Percentiles rank a stretch among this genome's conserved stretches.
phyloP scores from a whole-genome alignment of 2,329 filamentous ascomycete species.

The Penicillium freii region DNA sequence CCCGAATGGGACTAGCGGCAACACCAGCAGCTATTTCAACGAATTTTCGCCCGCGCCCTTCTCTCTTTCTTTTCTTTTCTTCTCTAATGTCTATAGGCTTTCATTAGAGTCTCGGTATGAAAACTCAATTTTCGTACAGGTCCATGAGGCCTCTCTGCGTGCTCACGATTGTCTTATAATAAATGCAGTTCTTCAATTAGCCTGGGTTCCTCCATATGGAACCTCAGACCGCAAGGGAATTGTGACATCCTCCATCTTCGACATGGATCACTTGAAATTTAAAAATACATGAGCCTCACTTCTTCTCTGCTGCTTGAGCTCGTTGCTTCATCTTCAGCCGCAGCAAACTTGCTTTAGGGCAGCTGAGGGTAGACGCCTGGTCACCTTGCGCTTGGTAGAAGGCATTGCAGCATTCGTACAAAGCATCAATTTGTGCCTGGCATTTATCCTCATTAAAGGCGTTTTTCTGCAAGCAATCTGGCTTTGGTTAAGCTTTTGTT shows the following conservation, averaged over 20 bases:
- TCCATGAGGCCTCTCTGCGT: constrained; percentile 80
- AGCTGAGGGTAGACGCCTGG: constrained; percentile 72
- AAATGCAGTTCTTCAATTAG: constrained; percentile 71
- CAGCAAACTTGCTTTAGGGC: constrained; percentile 77
- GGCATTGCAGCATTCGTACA: constrained; percentile 89
- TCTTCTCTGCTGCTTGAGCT: constrained; percentile 38
- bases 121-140: constrained; percentile 91
- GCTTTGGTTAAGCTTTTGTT: constrained; percentile 4
- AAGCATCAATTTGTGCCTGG: constrained; percentile 70
- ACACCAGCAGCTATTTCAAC: constrained; percentile 31
- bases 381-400: constrained; percentile 83
- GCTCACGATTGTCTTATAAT: constrained; percentile 97
- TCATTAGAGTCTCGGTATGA: constrained; percentile 99
- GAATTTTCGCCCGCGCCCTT: constrained; percentile 35
- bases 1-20: constrained; percentile 33
- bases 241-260: constrained; percentile 39
- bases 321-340: constrained; percentile 82
- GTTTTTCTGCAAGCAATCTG: constrained; percentile 81
- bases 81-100: constrained; percentile 67
- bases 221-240: constrained; percentile 52
- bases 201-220: constrained; percentile 58
- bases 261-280: constrained; percentile 5
- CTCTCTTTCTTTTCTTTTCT: constrained; percentile 51
- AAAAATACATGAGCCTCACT: constrained; percentile 10
- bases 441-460: constrained; percentile 85